Evolutionary conservation across 1,284 basidiomycete genomes (phyloP), one percentile per base, ranked within the genome.

Genomic region (Prillingera fragicola): DNA sequence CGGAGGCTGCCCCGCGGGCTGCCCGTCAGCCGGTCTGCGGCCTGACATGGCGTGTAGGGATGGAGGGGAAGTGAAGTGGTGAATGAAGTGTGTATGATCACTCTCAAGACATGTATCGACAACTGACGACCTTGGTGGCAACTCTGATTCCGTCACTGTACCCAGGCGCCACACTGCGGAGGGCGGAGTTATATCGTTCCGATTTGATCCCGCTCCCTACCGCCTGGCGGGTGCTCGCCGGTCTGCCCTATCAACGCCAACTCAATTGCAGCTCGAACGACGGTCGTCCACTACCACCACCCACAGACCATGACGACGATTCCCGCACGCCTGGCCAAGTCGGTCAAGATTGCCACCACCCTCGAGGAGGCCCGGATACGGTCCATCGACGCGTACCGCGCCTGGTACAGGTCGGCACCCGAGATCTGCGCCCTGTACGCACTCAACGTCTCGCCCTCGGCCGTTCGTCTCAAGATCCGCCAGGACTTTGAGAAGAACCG

Each of bases 371-470:
- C 88, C 5, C 80, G 84, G 33, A 72, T 73, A 34, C 79, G 87
- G 28, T 81, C 81, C 24, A 74, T 91, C 28, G 76, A 85, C 41
- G 79, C 96, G 17, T 98, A 97, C 76, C 78, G 92, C 48, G 82
- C 83, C 65, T 97, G 90, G 87, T 87, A 92, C 70, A 84, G 92
- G 56, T 78, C 83, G 39, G 90, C 90, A 12, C 92, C 92, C 17
- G 87, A 94, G 73, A 85, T 97, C 61, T 80, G 84, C 62, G 67
- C 81, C 21, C 73, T 94, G 31, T 97, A 96, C 71, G 82, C 86
- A 1, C 77, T 97, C 50, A 84, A 84, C 69, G 77, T 87, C 41
- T 84, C 88, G 0, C 83, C 88, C 5, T 78, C 83, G n/a, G 79
- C 82, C 42, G 73, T 97, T 54, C 82, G 94, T 10, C 80, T 85